Percentiles rank a stretch among this genome's conserved stretches.
phyloP scores from a whole-genome alignment of 768 basidiomycete genomes.

The Boletus coccyginus region DNA sequence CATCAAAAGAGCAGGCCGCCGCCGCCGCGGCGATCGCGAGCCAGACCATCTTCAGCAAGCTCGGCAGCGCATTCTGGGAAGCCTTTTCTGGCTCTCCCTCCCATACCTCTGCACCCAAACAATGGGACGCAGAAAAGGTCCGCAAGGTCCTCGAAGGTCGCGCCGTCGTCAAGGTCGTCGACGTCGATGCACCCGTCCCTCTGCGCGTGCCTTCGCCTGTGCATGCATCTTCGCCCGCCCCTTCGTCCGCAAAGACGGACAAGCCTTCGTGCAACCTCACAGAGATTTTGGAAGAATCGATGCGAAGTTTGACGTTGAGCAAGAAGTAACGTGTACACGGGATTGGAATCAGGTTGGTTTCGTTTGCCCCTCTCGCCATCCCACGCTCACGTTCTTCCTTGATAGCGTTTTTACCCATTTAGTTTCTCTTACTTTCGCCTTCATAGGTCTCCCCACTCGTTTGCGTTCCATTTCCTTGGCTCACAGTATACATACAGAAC shows the following conservation, averaged over 20 bases:
- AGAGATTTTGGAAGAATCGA: constrained; percentile 62
- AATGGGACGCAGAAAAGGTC: constrained; percentile 77
- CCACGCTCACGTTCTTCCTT: neutral
- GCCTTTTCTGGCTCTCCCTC: constrained; percentile 63
- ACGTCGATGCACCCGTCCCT: constrained; percentile 48
- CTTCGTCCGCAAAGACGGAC: constrained; percentile 15
- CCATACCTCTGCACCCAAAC: constrained; percentile 24
- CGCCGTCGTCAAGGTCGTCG: constrained; percentile 76
- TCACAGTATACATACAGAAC: constrained; percentile 4
- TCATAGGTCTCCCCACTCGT: constrained; percentile 16
- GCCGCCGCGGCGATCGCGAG: constrained; percentile 71
- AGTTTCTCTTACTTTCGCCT: neutral
- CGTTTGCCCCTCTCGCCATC: neutral
- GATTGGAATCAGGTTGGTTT: neutral
- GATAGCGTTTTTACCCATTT: constrained; percentile 14
- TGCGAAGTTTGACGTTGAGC: constrained; percentile 60
- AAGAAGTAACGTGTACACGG: constrained; percentile 40
- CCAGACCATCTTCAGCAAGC: constrained; percentile 68
- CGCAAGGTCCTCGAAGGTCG: constrained; percentile 78
- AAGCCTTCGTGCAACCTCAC: constrained; percentile 27
- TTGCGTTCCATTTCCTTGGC: neutral
- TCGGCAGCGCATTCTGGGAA: constrained; percentile 83
- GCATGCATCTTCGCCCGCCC: neutral
- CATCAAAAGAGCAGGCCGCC: constrained; percentile 33
- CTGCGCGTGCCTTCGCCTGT: neutral